Base-by-base conservation (phyloP, 1,284 basidiomycete species). In the Somion occarium region DNA sequence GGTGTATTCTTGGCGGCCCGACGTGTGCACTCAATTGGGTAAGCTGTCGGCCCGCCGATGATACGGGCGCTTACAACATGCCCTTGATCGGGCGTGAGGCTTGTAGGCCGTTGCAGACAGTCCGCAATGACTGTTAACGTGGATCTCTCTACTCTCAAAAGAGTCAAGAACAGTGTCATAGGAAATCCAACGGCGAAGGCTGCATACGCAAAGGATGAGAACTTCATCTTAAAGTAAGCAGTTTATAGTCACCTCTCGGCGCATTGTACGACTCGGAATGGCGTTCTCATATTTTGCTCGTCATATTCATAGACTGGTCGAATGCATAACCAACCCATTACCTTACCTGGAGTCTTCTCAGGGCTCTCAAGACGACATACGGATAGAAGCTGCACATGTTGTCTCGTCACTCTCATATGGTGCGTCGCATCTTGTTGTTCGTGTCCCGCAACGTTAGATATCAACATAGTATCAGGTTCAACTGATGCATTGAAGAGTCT, bases 181-280 rank as follows among this genome's bases (percentile, higher is more conserved):
- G 87, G 87, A 2, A 89, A 88, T 55, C 84, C 85, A 0, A 77
- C 78, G 0, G 83, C 83, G 1, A 90, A 90, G 64, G 62, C 73
- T 1, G 64, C 73, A 5, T 67, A 86, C 2, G 76, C 80, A 0
- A 64, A 72, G 39, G 82, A 87, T 55, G 68, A 73, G 13, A 64
- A 60, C 7, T 81, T 83, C 60, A 68, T 87, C 13, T 69, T 72
- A 59, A 71, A 67, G 83, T 85, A 54, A 59, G 78, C 70, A 7
- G n/a, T n/a, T n/a, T n/a, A n/a, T n/a, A n/a, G 13, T n/a, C n/a
- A n/a, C n/a, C 48, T 15, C 37, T 37, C 22, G 37, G 23, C 49
- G 24, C 34, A 7, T 46, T 7, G n/a, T 45, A 24, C n/a, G n/a
- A n/a, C n/a, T n/a, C n/a, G n/a, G n/a, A 4, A 12, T 2, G n/a